A percentile compares a stretch with the other conserved stretches of the same genome.
Evolutionary conservation across 805 yeast genomes (phyloP).

Genomic region (Clavispora vitiphila): DNA sequence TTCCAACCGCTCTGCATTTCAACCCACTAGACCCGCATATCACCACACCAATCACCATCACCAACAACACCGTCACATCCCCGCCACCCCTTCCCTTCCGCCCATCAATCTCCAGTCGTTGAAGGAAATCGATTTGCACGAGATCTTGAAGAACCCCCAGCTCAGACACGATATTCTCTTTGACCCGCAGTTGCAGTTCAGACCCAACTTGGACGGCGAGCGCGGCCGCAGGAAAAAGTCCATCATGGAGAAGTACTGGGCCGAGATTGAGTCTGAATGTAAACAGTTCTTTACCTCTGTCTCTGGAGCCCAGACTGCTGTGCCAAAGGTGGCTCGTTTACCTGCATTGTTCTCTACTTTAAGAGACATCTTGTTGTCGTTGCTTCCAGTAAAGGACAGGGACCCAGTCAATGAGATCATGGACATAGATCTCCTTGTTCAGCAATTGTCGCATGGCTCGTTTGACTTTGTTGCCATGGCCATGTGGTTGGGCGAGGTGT

Average conservation of each 20-base stretch:
- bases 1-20: background rate
- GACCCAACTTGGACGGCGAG: conserved; percentile 90
- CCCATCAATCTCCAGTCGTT: conserved; percentile 80
- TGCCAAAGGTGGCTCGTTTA: conserved; percentile 38
- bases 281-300: conserved; percentile 30
- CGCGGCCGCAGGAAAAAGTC: conserved; percentile 74
- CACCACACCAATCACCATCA: conserved; percentile 7
- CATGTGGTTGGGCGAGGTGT: conserved; percentile 67
- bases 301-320: conserved; percentile 12
- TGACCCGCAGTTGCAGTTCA: conserved; percentile 86
- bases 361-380: conserved; percentile 65
- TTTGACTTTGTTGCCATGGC: conserved; percentile 68
- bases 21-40: background rate
- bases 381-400: conserved; percentile 75
- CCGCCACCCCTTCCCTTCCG: conserved; percentile 49
- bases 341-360: conserved; percentile 75
- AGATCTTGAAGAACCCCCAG: conserved; percentile 87
- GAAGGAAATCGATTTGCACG: conserved; percentile 82
- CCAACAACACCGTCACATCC: conserved; percentile 10
- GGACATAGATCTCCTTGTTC: conserved; percentile 71
- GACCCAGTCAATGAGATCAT: conserved; percentile 61
- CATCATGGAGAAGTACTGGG: conserved; percentile 81
- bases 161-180: conserved; percentile 88
- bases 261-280: conserved; percentile 66
- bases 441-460: conserved; percentile 67